Evolutionary conservation across 2,329 filamentous ascomycete species (phyloP).

Genomic region (Leptographium procerum): DNA sequence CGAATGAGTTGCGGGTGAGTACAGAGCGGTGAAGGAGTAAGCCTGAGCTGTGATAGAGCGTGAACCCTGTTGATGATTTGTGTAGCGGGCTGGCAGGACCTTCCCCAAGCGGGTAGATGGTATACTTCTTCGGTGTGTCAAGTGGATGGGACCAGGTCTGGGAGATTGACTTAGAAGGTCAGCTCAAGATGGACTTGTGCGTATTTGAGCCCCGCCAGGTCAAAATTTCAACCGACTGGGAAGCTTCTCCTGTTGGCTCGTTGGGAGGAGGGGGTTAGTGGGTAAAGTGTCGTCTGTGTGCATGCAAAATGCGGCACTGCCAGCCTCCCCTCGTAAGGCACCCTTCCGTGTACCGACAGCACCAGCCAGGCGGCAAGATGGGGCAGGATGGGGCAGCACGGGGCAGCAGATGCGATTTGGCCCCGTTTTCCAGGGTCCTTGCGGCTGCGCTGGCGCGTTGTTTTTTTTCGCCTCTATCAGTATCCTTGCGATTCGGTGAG

Average conservation of each 20-base stretch:
- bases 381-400: neutral
- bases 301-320: neutral
- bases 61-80: neutral
- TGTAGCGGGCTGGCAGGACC: neutral
- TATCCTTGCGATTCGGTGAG: neutral
- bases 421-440: neutral
- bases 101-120: neutral
- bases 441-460: too few species aligned
- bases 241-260: neutral
- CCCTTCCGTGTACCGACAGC: neutral
- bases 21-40: neutral
- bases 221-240: neutral
- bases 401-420: neutral
- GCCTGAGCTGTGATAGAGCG: neutral
- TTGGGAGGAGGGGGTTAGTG: neutral
- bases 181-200: neutral
- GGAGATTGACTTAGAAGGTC: neutral
- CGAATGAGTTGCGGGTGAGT: neutral
- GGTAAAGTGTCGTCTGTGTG: neutral
- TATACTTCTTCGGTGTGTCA: neutral
- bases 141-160: neutral
- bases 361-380: neutral
- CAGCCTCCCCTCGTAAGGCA: neutral
- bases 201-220: neutral
- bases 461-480: neutral